A percentile compares a stretch with the other conserved stretches of the same genome.
Conservation (phyloP, 805 yeast species). For the Grigorovia humatica region DNA sequence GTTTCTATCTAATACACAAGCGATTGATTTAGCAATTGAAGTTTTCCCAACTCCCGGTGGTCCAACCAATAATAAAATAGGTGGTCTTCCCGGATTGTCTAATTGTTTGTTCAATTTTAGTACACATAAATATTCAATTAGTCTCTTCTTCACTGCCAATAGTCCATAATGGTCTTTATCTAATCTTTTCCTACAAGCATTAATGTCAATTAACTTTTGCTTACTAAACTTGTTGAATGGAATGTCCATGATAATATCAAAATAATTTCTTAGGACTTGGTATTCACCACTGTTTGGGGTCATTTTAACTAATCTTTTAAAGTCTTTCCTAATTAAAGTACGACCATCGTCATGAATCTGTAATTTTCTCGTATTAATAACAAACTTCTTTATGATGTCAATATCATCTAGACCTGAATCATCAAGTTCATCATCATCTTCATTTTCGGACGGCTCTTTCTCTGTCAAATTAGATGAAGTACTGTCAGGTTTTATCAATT, state of each 20-base stretch:
- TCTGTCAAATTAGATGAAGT: no score
- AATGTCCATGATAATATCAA: slow-evolving; percentile 87
- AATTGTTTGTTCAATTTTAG: slow-evolving; percentile 50
- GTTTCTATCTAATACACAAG: slow-evolving; percentile 75
- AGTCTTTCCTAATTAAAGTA: slow-evolving; percentile 81
- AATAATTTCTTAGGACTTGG: slow-evolving; percentile 76
- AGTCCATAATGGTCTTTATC: slow-evolving; percentile 83
- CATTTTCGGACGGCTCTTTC: not conserved
- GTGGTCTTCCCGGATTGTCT: slow-evolving; percentile 86
- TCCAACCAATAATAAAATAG: slow-evolving; percentile 89
- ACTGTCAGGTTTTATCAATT: no score
- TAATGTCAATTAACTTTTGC: slow-evolving; percentile 66
- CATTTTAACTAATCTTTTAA: slow-evolving; percentile 62
- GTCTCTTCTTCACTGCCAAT: slow-evolving; percentile 83
- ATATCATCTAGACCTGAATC: slow-evolving; percentile 58
- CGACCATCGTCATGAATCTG: slow-evolving; percentile 72
- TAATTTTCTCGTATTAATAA: slow-evolving; percentile 60
- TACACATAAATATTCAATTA: slow-evolving; percentile 88
- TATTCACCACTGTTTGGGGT: slow-evolving; percentile 85
- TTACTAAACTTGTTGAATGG: slow-evolving; percentile 86
- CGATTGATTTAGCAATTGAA: slow-evolving; percentile 90
- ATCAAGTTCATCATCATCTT: slow-evolving; percentile 16
- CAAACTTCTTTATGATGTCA: slow-evolving; percentile 66
- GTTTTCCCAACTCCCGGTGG: slow-evolving; percentile 99
- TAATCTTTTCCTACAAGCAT: slow-evolving; percentile 51